A percentile compares a stretch with the other conserved stretches of the same genome.
These are phyloP conservation scores for Xylaria sp. DNA, from an alignment of 2,329 filamentous ascomycete genomes.

Conservation along the genomic window DNA sequence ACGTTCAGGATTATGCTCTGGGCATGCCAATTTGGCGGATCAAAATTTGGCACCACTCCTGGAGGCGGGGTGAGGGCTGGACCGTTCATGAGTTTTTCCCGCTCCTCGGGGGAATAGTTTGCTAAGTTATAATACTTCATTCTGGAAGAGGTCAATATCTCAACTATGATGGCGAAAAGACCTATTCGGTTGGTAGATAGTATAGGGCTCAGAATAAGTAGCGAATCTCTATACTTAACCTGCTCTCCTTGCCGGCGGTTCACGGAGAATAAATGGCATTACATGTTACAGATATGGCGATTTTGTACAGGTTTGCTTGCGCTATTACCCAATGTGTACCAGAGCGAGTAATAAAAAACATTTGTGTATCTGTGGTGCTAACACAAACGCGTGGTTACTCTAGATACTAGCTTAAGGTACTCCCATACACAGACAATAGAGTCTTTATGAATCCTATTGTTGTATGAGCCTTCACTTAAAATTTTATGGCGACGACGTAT, in stretches of 20 bases:
- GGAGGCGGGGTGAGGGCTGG: constrained; percentile 32
- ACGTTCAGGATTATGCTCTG: constrained; percentile 19
- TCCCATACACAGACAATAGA: not conserved
- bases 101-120: not conserved
- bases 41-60: constrained; percentile 29
- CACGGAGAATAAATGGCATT: not conserved
- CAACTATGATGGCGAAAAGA: not conserved
- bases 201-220: not conserved
- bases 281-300: not conserved
- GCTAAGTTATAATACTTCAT: constrained; percentile 1
- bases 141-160: not conserved
- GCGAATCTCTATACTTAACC: not conserved
- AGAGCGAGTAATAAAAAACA: not conserved
- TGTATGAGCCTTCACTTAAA: not conserved
- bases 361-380: not conserved
- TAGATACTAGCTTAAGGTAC: not conserved
- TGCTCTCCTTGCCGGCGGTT: not conserved
- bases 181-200: not conserved
- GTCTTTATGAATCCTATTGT: not conserved
- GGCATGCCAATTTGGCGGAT: constrained; percentile 33
- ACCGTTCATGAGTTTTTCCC: constrained; percentile 18
- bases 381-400: not conserved
- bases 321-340: not conserved
- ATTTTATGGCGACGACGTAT: not conserved
- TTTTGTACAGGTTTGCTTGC: constrained; percentile 3